phyloP scores from a whole-genome alignment of 1,284 basidiomycete genomes.

The Heterobasidion occidentale region DNA sequence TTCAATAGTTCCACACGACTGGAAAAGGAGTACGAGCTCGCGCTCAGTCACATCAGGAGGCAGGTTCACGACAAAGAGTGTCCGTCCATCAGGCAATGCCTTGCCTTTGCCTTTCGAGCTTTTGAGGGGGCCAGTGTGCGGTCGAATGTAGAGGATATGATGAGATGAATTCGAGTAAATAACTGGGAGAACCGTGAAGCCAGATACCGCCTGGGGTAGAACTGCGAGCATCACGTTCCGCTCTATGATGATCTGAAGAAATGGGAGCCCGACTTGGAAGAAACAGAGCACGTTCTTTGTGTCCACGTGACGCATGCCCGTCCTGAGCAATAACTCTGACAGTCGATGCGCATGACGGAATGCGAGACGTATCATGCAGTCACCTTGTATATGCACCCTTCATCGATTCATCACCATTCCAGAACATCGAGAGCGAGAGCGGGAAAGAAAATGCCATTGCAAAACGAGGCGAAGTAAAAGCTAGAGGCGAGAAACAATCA shows the following conservation, averaged over 20 bases:
- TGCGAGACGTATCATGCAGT: too few relatives aligned
- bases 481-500: background rate
- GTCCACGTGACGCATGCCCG: too few relatives aligned
- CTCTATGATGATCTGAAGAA: background rate
- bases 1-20: slow-evolving; percentile 70
- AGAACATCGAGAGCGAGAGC: background rate
- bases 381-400: too few relatives aligned
- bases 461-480: background rate
- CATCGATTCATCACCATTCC: too few relatives aligned
- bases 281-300: background rate
- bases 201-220: slow-evolving; percentile 10
- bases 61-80: slow-evolving; percentile 80
- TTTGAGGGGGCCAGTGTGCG: slow-evolving; percentile 9
- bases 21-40: slow-evolving; percentile 69
- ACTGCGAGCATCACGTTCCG: background rate
- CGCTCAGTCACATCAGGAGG: slow-evolving; percentile 80
- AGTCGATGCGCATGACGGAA: too few relatives aligned
- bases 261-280: background rate
- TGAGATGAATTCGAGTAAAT: slow-evolving; percentile 5
- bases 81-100: slow-evolving; percentile 57
- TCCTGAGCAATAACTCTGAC: too few relatives aligned
- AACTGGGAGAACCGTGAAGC: slow-evolving; percentile 10
- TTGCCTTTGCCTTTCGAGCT: slow-evolving; percentile 15
- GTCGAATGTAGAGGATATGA: slow-evolving; percentile 11
- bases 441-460: background rate